Conservation (phyloP, 1,139 yeast species). For the Sugiyamaella novakii region DNA sequence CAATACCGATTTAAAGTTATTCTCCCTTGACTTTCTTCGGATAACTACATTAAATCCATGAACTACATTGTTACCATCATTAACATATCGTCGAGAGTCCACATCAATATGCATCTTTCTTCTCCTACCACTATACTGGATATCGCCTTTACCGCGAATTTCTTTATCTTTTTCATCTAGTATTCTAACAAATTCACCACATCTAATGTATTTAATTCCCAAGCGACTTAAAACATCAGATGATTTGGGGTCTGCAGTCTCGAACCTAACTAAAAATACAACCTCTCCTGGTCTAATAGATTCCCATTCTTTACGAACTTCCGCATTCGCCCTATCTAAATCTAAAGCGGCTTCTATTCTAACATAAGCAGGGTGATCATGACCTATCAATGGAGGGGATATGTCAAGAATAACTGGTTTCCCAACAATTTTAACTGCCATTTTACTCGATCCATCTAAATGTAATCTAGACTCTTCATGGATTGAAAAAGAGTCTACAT, state of each 20-base stretch:
- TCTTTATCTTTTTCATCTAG: conserved; percentile 27
- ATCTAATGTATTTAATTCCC: conserved; percentile 34
- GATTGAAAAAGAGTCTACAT: background rate
- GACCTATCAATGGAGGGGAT: conserved; percentile 35
- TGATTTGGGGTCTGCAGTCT: conserved; percentile 25
- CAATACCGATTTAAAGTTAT: conserved; percentile 33
- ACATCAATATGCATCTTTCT: conserved; percentile 25
- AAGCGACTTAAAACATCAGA: conserved; percentile 22
- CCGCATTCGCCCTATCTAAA: conserved; percentile 26
- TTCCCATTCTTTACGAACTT: conserved; percentile 41
- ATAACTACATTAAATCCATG: conserved; percentile 33
- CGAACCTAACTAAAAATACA: conserved; percentile 37
- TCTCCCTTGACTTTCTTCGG: conserved; percentile 31
- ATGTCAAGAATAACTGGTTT: conserved; percentile 34
- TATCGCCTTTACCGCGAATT: conserved; percentile 16
- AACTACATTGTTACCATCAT: conserved; percentile 16
- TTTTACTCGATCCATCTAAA: conserved; percentile 40
- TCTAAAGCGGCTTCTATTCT: conserved; percentile 36
- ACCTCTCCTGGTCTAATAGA: conserved; percentile 37
- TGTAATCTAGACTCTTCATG: background rate
- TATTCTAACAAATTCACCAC: conserved; percentile 35
- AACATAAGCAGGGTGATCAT: conserved; percentile 30
- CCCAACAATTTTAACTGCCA: conserved; percentile 35
- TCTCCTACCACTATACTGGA: conserved; percentile 18
- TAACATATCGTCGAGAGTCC: conserved; percentile 23